Percentiles rank a stretch among this genome's conserved stretches.
phyloP scores from a whole-genome alignment of 176 grass and related monocot genomes.

The Tuctoria greenei region DNA sequence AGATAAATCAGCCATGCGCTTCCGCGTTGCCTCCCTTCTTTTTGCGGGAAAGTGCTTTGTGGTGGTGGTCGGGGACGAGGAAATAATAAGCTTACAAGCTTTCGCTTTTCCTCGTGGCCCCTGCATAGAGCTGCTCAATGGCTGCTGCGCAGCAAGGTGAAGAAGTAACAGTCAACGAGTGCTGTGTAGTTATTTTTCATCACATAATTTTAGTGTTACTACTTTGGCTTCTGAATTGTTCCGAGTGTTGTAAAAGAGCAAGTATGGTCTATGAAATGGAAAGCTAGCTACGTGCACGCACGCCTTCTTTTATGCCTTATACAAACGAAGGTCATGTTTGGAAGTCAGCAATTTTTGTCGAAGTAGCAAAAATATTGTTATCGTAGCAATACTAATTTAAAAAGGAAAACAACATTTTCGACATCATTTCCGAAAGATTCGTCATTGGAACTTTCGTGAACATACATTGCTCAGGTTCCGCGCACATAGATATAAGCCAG shows the following conservation, averaged over 20 bases:
- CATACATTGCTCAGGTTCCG: neutral
- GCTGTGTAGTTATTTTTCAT: conserved; percentile 12
- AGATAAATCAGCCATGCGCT: neutral
- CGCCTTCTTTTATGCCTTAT: too few relatives aligned
- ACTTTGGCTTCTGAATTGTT: too few relatives aligned
- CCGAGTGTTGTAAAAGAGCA: too few relatives aligned
- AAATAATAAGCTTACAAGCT: neutral
- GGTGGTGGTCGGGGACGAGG: neutral
- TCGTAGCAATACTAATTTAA: too few relatives aligned
- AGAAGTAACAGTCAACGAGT: neutral
- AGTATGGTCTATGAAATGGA: conserved; percentile 2
- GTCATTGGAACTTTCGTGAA: neutral
- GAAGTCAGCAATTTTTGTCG: too few relatives aligned
- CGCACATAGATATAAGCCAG: neutral
- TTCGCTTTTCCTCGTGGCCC: neutral
- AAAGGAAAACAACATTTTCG: neutral
- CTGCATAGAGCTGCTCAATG: neutral
- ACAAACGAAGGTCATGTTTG: too few relatives aligned
- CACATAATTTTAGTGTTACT: too few relatives aligned
- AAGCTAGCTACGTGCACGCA: neutral
- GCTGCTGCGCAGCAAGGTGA: neutral
- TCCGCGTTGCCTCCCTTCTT: conserved; percentile 18
- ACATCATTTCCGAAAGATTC: neutral
- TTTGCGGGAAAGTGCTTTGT: conserved; percentile 16
- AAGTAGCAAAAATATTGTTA: too few relatives aligned